A percentile compares a stretch with the other conserved stretches of the same genome.
These are phyloP conservation scores for Suillus subaureus DNA, from an alignment of 768 basidiomycete genomes.

Conservation along the genomic window DNA sequence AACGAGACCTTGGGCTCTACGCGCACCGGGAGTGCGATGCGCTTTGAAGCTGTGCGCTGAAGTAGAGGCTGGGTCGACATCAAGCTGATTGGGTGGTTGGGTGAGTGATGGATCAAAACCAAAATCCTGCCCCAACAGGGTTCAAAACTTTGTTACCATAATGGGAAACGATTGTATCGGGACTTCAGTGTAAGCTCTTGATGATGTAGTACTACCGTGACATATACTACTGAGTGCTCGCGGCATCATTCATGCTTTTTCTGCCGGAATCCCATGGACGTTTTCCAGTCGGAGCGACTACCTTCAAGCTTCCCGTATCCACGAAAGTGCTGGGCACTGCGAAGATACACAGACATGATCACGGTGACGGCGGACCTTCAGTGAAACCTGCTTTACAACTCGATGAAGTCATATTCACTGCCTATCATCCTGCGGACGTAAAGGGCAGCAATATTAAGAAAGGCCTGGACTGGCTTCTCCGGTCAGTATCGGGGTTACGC, in stretches of 20 bases:
- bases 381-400: constrained; percentile 49
- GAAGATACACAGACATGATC: constrained; percentile 31
- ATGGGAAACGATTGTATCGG: neutral
- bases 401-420: constrained; percentile 65
- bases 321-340: constrained; percentile 43
- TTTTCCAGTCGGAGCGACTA: constrained; percentile 61
- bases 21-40: constrained; percentile 94
- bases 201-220: neutral
- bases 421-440: constrained; percentile 62
- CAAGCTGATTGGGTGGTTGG: neutral
- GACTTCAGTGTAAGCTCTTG: neutral
- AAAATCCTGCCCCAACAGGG: neutral
- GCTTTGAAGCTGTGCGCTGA: constrained; percentile 89
- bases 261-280: constrained; percentile 46
- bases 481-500: constrained; percentile 39
- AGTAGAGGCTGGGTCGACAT: constrained; percentile 99
- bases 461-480: constrained; percentile 58
- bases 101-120: neutral
- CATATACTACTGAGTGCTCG: neutral
- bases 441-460: constrained; percentile 28
- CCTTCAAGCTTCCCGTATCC: constrained; percentile 51
- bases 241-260: constrained; percentile 39
- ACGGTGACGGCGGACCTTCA: constrained; percentile 9
- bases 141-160: constrained; percentile 8
- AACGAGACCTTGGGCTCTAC: constrained; percentile 96